These are phyloP conservation scores for Taphrina betulina DNA, from an alignment of 1,139 yeast species.

Conservation along the genomic window DNA sequence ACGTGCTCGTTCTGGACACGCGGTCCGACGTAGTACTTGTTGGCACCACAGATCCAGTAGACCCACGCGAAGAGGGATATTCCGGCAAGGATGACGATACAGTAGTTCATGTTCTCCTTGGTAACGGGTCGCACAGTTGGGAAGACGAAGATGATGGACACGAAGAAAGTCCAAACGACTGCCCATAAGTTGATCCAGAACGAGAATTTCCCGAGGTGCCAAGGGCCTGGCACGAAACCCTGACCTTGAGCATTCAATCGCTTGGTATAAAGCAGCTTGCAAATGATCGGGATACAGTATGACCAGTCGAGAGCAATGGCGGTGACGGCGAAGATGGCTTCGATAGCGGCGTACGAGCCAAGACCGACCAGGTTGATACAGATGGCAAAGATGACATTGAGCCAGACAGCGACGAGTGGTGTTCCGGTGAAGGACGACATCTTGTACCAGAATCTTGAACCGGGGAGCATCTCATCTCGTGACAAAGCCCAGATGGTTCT, in stretches of 20 bases:
- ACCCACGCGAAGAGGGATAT: constrained; percentile 29
- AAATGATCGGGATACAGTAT: constrained; percentile 55
- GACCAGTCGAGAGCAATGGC: constrained; percentile 63
- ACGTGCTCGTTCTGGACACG: constrained; percentile 9
- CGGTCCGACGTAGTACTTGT: constrained; percentile 55
- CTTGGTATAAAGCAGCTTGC: constrained; percentile 42
- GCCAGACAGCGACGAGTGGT: constrained; percentile 34
- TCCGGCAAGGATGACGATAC: constrained; percentile 51
- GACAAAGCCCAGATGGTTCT: constrained; percentile 85
- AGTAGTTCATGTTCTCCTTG: constrained; percentile 55
- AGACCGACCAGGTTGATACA: constrained; percentile 55
- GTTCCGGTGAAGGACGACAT: constrained; percentile 31
- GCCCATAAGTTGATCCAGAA: constrained; percentile 46
- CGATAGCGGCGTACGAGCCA: constrained; percentile 60
- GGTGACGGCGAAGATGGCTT: constrained; percentile 58
- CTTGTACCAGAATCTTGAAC: constrained; percentile 44
- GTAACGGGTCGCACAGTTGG: constrained; percentile 38
- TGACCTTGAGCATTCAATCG: constrained; percentile 47
- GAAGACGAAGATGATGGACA: constrained; percentile 47
- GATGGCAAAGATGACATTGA: constrained; percentile 32
- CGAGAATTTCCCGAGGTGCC: constrained; percentile 55
- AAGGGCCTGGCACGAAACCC: constrained; percentile 56
- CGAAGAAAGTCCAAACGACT: constrained; percentile 49
- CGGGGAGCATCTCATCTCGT: constrained; percentile 84
- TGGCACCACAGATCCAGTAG: constrained; percentile 46